Conservation (phyloP, 2,329 filamentous ascomycete species). For the Paradendryphiella salina region DNA sequence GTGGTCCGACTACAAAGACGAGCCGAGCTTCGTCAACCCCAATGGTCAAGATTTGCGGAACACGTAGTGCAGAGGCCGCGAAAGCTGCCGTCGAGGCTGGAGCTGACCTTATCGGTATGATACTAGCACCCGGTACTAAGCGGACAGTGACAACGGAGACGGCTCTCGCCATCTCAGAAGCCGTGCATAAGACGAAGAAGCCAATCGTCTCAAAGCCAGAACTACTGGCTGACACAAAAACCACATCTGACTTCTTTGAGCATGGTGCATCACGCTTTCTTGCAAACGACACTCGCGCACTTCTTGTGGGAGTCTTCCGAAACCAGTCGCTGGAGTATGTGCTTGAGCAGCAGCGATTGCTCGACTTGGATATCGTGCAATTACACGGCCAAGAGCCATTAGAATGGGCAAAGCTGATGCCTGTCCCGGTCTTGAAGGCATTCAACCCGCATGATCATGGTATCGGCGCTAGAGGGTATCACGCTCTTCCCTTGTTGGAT, state of each 20-base stretch:
- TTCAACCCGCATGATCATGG: constrained; percentile 79
- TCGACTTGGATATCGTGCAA: constrained; percentile 85
- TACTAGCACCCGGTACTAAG: constrained; percentile 78
- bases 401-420: constrained; percentile 87
- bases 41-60: constrained; percentile 94
- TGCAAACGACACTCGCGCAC: constrained; percentile 62
- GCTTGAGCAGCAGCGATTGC: constrained; percentile 72
- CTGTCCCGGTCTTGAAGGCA: constrained; percentile 85
- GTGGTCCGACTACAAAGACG: constrained; percentile 49
- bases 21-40: constrained; percentile 39
- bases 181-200: constrained; percentile 64
- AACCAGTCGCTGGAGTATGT: constrained; percentile 86
- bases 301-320: constrained; percentile 91
- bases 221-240: constrained; percentile 32
- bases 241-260: constrained; percentile 72
- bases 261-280: constrained; percentile 54
- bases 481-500: constrained; percentile 82
- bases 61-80: constrained; percentile 79
- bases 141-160: constrained; percentile 78
- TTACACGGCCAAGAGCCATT: constrained; percentile 89
- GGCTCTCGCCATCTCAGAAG: constrained; percentile 77
- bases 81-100: constrained; percentile 79
- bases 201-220: constrained; percentile 25
- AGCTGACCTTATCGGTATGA: constrained; percentile 91
- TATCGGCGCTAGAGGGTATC: constrained; percentile 74